A percentile compares a stretch with the other conserved stretches of the same genome.
phyloP scores from a whole-genome alignment of 2,329 filamentous ascomycete genomes.

The Verticillium albo-atrum region DNA sequence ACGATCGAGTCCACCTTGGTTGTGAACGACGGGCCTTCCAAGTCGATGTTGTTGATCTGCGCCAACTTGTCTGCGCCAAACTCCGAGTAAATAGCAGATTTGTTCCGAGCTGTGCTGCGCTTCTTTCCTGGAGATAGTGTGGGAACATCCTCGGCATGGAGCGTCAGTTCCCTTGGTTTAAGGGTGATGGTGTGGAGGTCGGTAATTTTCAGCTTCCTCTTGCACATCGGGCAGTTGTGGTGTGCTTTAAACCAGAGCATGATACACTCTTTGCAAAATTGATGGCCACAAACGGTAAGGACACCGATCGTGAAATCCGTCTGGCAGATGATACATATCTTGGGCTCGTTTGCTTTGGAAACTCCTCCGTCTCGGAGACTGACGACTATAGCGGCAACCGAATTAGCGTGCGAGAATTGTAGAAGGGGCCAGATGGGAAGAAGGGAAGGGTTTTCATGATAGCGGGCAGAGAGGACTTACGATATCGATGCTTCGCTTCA shows the following conservation, averaged over 20 bases:
- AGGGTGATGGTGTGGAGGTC: slow-evolving; percentile 84
- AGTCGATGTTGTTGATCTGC: slow-evolving; percentile 77
- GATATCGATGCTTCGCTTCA: slow-evolving; percentile 72
- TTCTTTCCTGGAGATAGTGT: slow-evolving; percentile 7
- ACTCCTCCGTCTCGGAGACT: slow-evolving; percentile 51
- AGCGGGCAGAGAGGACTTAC: slow-evolving; percentile 28
- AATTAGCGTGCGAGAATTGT: too few relatives aligned
- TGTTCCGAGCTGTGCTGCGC: slow-evolving; percentile 19
- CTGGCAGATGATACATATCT: slow-evolving; percentile 84
- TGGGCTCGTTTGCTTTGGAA: slow-evolving; percentile 56
- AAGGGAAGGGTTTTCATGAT: not conserved
- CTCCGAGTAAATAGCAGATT: slow-evolving; percentile 66
- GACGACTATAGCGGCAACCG: slow-evolving; percentile 32
- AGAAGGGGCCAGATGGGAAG: too few relatives aligned
- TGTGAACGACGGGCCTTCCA: slow-evolving; percentile 70
- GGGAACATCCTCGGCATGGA: slow-evolving; percentile 39
- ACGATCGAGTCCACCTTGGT: slow-evolving; percentile 85
- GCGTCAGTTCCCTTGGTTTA: slow-evolving; percentile 68
- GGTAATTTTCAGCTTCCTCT: slow-evolving; percentile 55
- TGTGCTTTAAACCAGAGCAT: slow-evolving; percentile 70
- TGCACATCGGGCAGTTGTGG: slow-evolving; percentile 80
- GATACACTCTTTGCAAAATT: slow-evolving; percentile 89
- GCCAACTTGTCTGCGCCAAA: slow-evolving; percentile 67
- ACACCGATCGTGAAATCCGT: slow-evolving; percentile 71
- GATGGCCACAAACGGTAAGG: slow-evolving; percentile 83